A percentile compares a stretch with the other conserved stretches of the same genome.
Conservation (phyloP, 164 flowering plant species). For the Brasenia schreberi region DNA sequence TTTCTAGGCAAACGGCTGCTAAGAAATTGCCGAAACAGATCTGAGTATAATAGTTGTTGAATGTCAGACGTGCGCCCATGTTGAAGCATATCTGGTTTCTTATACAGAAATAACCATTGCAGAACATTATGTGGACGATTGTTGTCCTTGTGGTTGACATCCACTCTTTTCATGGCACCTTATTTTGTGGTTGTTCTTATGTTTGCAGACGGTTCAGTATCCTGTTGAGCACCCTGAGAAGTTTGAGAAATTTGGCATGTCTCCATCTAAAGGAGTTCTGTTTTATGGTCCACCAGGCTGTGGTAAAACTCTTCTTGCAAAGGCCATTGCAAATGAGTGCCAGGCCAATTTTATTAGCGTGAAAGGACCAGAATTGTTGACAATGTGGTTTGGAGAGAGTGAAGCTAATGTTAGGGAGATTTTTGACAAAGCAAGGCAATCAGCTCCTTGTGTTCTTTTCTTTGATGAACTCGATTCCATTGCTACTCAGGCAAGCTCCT, state of each 20-base stretch:
- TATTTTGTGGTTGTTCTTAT: neutral
- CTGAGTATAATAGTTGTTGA: too few relatives aligned
- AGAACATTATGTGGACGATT: too few relatives aligned
- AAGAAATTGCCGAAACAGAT: too few relatives aligned
- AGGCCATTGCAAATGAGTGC: constrained; percentile 68
- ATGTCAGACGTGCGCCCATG: neutral
- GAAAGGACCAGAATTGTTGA: constrained; percentile 59
- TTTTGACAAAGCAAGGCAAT: constrained; percentile 58
- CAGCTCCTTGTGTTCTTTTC: constrained; percentile 68
- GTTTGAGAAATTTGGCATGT: constrained; percentile 73
- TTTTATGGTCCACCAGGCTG: constrained; percentile 71
- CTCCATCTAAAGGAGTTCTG: constrained; percentile 66
- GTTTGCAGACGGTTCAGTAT: constrained; percentile 54
- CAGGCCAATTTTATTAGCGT: constrained; percentile 65
- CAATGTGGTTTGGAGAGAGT: constrained; percentile 79
- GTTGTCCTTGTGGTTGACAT: too few relatives aligned
- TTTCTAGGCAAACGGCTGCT: too few relatives aligned
- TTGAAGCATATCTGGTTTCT: too few relatives aligned
- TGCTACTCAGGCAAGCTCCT: constrained; percentile 45
- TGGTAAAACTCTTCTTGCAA: constrained; percentile 62
- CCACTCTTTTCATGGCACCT: too few relatives aligned
- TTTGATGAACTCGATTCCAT: constrained; percentile 65
- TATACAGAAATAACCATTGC: too few relatives aligned
- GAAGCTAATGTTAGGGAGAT: constrained; percentile 73
- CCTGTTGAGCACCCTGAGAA: constrained; percentile 78